Conservation (phyloP, 2,329 filamentous ascomycete species). For the Nothopassalora personata region DNA sequence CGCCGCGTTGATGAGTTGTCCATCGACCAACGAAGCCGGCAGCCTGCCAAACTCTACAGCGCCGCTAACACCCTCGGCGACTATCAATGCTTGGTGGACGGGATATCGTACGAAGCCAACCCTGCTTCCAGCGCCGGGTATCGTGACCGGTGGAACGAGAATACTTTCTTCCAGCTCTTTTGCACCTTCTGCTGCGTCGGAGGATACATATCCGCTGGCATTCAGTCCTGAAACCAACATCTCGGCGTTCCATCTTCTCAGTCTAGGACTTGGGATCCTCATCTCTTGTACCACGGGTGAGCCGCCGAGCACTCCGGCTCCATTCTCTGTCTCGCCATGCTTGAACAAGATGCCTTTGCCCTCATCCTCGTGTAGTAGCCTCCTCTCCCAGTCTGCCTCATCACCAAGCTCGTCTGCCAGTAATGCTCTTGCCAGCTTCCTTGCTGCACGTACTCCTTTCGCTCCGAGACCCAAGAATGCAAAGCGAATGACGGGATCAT, state of each 20-base stretch:
- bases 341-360: conserved; percentile 39
- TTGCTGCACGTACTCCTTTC: conserved; percentile 47
- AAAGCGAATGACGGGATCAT: conserved; percentile 50
- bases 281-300: conserved; percentile 55
- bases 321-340: conserved; percentile 51
- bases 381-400: conserved; percentile 41
- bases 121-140: conserved; percentile 57
- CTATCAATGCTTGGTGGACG: conserved; percentile 73
- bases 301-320: conserved; percentile 42
- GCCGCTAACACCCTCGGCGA: conserved; percentile 67
- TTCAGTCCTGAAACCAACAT: conserved; percentile 53
- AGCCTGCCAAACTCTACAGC: conserved; percentile 50
- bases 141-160: conserved; percentile 69
- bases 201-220: conserved; percentile 33
- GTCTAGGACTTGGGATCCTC: conserved; percentile 56
- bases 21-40: conserved; percentile 28
- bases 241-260: conserved; percentile 61
- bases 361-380: conserved; percentile 33
- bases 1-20: conserved; percentile 48
- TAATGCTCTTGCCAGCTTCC: conserved; percentile 60
- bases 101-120: conserved; percentile 68
- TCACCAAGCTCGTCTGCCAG: conserved; percentile 43
- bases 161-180: conserved; percentile 56
- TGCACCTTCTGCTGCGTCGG: conserved; percentile 27
- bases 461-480: conserved; percentile 42